phyloP scores from a whole-genome alignment of 1,284 basidiomycete species.

The Leccinum variabile region DNA sequence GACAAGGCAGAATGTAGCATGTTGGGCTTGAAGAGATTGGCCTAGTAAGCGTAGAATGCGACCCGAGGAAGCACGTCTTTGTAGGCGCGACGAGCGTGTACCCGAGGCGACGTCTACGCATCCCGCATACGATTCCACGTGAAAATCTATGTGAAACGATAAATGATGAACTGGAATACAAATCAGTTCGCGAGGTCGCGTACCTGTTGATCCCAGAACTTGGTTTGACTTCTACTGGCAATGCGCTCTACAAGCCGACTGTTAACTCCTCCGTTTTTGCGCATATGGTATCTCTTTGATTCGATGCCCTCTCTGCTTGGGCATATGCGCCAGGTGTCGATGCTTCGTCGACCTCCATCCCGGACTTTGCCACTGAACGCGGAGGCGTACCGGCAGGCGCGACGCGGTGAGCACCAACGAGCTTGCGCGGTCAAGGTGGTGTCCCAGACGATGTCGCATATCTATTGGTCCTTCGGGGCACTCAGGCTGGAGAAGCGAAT shows the following conservation, averaged over 20 bases:
- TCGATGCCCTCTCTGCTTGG: constrained; percentile 33
- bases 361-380: constrained; percentile 41
- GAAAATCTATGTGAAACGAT: constrained; percentile 53
- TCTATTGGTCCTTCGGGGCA: constrained; percentile 44
- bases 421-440: constrained; percentile 30
- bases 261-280: constrained; percentile 72
- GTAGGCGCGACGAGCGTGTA: constrained; percentile 53
- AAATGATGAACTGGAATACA: background rate
- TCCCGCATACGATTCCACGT: constrained; percentile 64
- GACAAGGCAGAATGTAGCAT: too few species aligned
- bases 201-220: constrained; percentile 65
- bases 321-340: constrained; percentile 38
- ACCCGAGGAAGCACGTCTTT: too few species aligned
- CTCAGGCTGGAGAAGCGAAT: constrained; percentile 41
- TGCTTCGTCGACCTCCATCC: constrained; percentile 67
- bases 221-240: constrained; percentile 74
- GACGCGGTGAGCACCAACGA: constrained; percentile 25
- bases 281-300: constrained; percentile 51
- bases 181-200: constrained; percentile 7
- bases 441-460: constrained; percentile 41
- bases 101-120: constrained; percentile 32
- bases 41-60: too few species aligned
- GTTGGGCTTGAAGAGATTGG: too few species aligned
- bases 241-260: constrained; percentile 65
- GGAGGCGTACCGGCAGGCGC: constrained; percentile 31